Conservation (phyloP, 768 basidiomycete species). For the Candolleomyces eurysporus region DNA sequence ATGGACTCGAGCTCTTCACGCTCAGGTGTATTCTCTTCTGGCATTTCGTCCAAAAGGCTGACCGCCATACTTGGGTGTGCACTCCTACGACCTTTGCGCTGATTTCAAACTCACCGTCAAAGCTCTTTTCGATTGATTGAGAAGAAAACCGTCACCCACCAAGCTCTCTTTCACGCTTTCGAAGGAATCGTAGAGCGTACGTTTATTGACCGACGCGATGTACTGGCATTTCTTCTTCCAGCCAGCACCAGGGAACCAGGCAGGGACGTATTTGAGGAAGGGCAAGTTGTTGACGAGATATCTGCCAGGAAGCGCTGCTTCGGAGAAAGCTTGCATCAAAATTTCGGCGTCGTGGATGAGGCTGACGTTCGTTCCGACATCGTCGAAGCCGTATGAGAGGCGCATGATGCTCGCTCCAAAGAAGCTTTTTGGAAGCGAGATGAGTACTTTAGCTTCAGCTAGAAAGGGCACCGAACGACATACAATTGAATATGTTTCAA, state of each 20-base stretch:
- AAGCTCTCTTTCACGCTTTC: background rate
- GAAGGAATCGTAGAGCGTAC: background rate
- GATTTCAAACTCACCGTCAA: background rate
- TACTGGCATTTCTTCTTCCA: conserved; percentile 21
- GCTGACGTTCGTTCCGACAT: conserved; percentile 26
- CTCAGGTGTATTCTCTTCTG: background rate
- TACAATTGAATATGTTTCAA: conserved; percentile 2
- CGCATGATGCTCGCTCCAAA: background rate
- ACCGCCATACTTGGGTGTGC: background rate
- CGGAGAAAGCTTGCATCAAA: conserved; percentile 21
- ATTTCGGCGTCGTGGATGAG: conserved; percentile 34
- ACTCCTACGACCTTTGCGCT: background rate
- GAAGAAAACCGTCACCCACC: background rate
- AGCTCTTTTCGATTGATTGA: background rate
- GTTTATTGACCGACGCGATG: background rate
- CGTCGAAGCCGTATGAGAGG: background rate
- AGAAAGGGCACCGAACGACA: background rate
- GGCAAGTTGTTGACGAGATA: conserved; percentile 17
- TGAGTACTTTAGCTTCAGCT: background rate
- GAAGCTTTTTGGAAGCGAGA: background rate
- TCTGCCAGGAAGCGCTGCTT: conserved; percentile 20
- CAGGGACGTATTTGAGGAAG: conserved; percentile 28
- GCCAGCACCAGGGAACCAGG: conserved; percentile 36
- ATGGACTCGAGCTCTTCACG: background rate
- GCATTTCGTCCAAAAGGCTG: background rate